Conservation (phyloP, 2,329 filamentous ascomycete species). For the Botrytis tulipae region DNA sequence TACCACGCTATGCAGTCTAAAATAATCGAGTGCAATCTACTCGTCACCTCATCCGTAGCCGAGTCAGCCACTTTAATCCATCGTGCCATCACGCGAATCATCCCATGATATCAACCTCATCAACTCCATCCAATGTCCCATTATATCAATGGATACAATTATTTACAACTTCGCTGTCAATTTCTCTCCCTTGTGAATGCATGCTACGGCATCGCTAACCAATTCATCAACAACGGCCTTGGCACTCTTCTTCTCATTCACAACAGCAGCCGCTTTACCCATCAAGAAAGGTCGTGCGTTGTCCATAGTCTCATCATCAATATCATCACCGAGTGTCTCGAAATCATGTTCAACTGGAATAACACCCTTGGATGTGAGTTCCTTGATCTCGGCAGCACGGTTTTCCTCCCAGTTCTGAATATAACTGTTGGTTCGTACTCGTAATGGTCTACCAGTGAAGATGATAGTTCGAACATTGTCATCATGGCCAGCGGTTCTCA, state of each 20-base stretch:
- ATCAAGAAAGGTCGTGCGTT: slow-evolving; percentile 89
- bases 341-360: slow-evolving; percentile 94
- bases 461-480: slow-evolving; percentile 97
- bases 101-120: neutral
- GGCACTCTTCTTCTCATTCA: slow-evolving; percentile 87
- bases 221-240: slow-evolving; percentile 95
- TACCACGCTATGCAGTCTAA: neutral
- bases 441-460: slow-evolving; percentile 93
- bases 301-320: slow-evolving; percentile 81
- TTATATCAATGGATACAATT: neutral
- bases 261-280: slow-evolving; percentile 93
- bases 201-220: slow-evolving; percentile 73
- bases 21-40: neutral
- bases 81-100: neutral
- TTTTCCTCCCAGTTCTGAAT: slow-evolving; percentile 94
- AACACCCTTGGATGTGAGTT: slow-evolving; percentile 82
- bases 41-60: neutral
- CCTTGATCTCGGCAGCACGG: slow-evolving; percentile 84
- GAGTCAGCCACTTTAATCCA: neutral
- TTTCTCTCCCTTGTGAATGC: slow-evolving; percentile 66
- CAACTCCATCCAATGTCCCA: neutral
- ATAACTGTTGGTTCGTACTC: slow-evolving; percentile 90
- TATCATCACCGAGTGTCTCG: slow-evolving; percentile 71
- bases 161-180: slow-evolving; percentile 66
- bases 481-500: slow-evolving; percentile 86